These are phyloP conservation scores for Pyracantha coccinea DNA, from an alignment of 331 rosid genomes.

Conservation along the genomic window DNA sequence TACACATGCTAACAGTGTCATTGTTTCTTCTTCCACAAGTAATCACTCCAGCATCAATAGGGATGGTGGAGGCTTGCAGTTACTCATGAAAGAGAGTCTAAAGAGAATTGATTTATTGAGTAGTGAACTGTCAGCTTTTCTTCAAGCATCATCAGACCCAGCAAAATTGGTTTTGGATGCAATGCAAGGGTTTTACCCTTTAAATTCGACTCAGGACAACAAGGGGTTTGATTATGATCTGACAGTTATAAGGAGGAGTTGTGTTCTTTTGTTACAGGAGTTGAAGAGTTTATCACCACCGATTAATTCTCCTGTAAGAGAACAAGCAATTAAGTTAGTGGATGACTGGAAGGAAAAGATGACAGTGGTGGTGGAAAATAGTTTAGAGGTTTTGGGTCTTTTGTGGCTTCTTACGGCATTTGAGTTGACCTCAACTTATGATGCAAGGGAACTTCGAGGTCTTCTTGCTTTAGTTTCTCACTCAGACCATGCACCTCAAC, in stretches of 20 bases:
- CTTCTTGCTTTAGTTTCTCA: slow-evolving; percentile 26
- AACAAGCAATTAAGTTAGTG: slow-evolving; percentile 25
- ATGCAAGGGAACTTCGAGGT: slow-evolving; percentile 17
- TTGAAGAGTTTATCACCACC: slow-evolving; percentile 16
- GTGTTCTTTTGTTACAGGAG: slow-evolving; percentile 30
- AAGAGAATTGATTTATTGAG: slow-evolving; percentile 11
- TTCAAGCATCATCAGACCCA: slow-evolving; percentile 21
- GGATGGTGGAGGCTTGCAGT: slow-evolving; percentile 16
- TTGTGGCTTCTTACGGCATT: slow-evolving; percentile 24
- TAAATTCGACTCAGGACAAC: neutral
- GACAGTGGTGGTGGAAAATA: neutral
- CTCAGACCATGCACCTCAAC: slow-evolving; percentile 23
- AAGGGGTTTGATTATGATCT: neutral
- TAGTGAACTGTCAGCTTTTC: slow-evolving; percentile 6
- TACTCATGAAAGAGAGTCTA: slow-evolving; percentile 14
- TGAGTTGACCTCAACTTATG: slow-evolving; percentile 11
- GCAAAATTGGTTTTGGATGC: slow-evolving; percentile 31
- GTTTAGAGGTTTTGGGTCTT: slow-evolving; percentile 30
- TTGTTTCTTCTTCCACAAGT: neutral
- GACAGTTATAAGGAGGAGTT: slow-evolving; percentile 22
- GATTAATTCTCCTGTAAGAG: slow-evolving; percentile 21
- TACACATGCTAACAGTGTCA: neutral
- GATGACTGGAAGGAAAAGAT: slow-evolving; percentile 25
- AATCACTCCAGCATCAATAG: neutral
- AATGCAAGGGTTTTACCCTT: slow-evolving; percentile 28